These are phyloP conservation scores for Macaranga tanarius DNA, from an alignment of 441 rosid species.

Conservation along the genomic window DNA sequence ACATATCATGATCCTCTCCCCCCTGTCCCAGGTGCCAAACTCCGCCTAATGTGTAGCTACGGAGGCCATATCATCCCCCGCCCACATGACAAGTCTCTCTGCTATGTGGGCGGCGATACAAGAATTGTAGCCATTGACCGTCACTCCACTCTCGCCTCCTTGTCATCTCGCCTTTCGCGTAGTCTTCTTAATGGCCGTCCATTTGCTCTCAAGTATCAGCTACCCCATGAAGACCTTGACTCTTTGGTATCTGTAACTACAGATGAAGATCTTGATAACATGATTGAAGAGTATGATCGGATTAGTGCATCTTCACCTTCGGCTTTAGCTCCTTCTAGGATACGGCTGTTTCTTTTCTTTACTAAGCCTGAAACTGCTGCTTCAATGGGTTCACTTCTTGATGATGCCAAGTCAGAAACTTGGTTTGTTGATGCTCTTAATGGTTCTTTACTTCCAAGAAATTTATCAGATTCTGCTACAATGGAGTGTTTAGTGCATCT, in stretches of 20 bases:
- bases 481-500: conserved; percentile 64
- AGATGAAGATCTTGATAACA: conserved; percentile 87
- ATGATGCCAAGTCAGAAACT: conserved; percentile 74
- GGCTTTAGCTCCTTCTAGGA: conserved; percentile 36
- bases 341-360: conserved; percentile 73
- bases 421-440: conserved; percentile 90
- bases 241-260: conserved; percentile 78
- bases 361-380: conserved; percentile 65
- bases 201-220: conserved; percentile 78
- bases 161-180: conserved; percentile 58
- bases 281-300: conserved; percentile 90
- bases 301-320: conserved; percentile 41
- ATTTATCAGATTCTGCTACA: conserved; percentile 66
- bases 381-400: conserved; percentile 71
- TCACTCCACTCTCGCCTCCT: conserved; percentile 50
- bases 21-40: conserved; percentile 49
- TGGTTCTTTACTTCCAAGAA: conserved; percentile 46
- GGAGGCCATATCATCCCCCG: conserved; percentile 95
- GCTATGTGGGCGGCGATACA: conserved; percentile 92
- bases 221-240: conserved; percentile 88
- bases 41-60: conserved; percentile 92
- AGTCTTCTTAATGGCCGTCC: conserved; percentile 59
- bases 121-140: conserved; percentile 78
- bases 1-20: conserved; percentile 49
- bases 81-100: conserved; percentile 84